phyloP scores from a whole-genome alignment of 192 early-diverging fungal genomes.

The Coemansia sp. region DNA sequence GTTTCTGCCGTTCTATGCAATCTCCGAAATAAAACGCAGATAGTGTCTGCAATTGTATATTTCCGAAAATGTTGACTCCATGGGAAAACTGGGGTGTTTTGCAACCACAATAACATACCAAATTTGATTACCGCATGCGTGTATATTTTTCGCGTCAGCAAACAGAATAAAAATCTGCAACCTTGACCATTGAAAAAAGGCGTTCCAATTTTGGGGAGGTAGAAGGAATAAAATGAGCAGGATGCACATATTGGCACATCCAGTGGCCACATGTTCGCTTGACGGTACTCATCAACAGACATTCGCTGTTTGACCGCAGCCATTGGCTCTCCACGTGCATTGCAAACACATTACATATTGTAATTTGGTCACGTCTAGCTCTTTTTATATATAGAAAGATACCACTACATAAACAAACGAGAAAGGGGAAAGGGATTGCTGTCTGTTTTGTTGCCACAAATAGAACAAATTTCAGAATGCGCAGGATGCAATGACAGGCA shows the following conservation, averaged over 20 bases:
- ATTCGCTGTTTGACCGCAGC: too few species aligned
- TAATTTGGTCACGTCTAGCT: background rate
- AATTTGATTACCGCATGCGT: background rate
- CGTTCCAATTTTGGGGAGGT: background rate
- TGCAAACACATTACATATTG: background rate
- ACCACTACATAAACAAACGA: too few species aligned
- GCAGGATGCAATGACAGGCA: background rate
- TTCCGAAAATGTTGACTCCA: background rate
- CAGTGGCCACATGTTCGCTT: too few species aligned
- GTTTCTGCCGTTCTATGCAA: too few species aligned
- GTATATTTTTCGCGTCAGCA: too few species aligned
- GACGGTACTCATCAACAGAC: too few species aligned
- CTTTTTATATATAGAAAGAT: background rate
- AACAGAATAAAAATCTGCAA: too few species aligned
- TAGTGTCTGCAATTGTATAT: too few species aligned
- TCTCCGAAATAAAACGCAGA: too few species aligned
- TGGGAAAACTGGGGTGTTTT: background rate
- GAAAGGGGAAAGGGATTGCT: background rate
- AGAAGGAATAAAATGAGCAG: background rate
- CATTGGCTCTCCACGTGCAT: background rate
- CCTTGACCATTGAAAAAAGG: too few species aligned
- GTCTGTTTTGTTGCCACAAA: background rate
- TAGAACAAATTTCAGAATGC: background rate
- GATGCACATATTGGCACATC: too few species aligned
- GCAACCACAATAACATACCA: background rate